Conservation (phyloP, 345 rosid genomes). For the Citrus sinensis region DVS_A1.0 CM039167.1:6076501-6077000, state of each 20-base stretch:
- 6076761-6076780: background rate
- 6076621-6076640: background rate
- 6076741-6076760: background rate
- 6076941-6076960: no score
- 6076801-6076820: background rate
- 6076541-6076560: background rate
- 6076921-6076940: no score
- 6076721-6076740: background rate
- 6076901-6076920: background rate
- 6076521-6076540: background rate
- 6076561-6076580: background rate
- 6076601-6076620: background rate
- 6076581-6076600: background rate
- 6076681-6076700: background rate
- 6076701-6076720: background rate
- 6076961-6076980: no score
- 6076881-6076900: background rate
- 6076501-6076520: background rate
- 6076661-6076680: background rate
- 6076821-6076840: background rate
- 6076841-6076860: background rate
- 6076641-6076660: background rate
- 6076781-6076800: background rate
- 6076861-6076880: background rate
- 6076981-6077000: no score